These are phyloP conservation scores for Schizothecium vesticola DNA, from an alignment of 495 filamentous ascomycete species.

Conservation along the genomic window DNA sequence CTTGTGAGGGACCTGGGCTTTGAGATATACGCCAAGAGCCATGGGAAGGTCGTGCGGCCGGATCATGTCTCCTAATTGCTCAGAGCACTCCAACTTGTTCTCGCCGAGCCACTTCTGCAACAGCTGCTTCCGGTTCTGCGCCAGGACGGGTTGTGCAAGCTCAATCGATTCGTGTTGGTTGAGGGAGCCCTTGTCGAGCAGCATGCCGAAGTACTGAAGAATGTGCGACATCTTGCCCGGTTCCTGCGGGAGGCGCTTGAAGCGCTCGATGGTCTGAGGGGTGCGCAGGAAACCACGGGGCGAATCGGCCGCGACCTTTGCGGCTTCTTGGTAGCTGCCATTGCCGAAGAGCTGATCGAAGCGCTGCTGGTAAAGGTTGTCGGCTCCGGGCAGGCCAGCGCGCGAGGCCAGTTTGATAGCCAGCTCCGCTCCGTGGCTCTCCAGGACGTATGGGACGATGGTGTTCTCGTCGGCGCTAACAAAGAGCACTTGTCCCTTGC, in stretches of 20 bases:
- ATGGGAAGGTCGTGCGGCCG: conserved; percentile 81
- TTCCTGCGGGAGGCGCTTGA: conserved; percentile 76
- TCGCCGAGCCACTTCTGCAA: conserved; percentile 97
- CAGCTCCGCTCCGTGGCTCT: conserved; percentile 85
- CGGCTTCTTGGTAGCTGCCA: conserved; percentile 78
- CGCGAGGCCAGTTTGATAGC: conserved; percentile 94
- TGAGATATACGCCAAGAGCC: conserved; percentile 78
- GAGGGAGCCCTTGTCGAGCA: conserved; percentile 88
- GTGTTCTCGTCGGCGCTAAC: conserved; percentile 88
- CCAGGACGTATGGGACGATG: conserved; percentile 87
- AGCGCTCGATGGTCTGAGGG: conserved; percentile 85
- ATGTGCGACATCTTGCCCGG: conserved; percentile 83
- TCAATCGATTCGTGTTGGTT: conserved; percentile 93
- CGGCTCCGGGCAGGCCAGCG: conserved; percentile 88
- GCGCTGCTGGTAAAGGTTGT: conserved; percentile 87
- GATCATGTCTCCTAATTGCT: conserved; percentile 92
- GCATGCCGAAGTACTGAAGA: conserved; percentile 94
- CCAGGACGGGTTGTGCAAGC: conserved; percentile 83
- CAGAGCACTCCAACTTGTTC: conserved; percentile 90
- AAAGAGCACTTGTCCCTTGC: conserved; percentile 92
- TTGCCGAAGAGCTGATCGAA: conserved; percentile 77
- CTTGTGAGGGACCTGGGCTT: conserved; percentile 83
- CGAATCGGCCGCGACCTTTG: conserved; percentile 93
- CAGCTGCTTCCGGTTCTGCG: conserved; percentile 89
- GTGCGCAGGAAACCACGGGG: conserved; percentile 93